Percentiles rank a stretch among this genome's conserved stretches.
Conservation (phyloP, 2,329 filamentous ascomycete species). For the Xylaria sp. region DNA sequence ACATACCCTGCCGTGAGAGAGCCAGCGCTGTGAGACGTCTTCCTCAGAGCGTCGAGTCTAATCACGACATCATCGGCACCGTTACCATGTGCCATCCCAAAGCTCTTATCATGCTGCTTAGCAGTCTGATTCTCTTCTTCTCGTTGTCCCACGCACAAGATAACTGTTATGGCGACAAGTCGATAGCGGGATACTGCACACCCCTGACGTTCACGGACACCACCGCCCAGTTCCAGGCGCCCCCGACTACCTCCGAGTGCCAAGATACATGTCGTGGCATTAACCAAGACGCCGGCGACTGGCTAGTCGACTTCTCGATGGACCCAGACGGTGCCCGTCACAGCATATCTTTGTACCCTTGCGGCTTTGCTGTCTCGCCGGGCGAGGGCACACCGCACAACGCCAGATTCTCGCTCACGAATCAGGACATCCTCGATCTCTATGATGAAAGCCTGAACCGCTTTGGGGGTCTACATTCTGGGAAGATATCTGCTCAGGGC, state of each 20-base stretch:
- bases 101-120: conserved; percentile 19
- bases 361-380: conserved; percentile 37
- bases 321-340: conserved; percentile 33
- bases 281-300: conserved; percentile 39
- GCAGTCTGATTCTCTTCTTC: conserved; percentile 13
- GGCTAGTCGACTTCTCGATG: conserved; percentile 41
- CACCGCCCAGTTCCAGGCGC: conserved; percentile 19
- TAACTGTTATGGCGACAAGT: conserved; percentile 37
- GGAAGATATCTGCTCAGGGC: conserved; percentile 39
- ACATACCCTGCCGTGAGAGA: not conserved
- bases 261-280: conserved; percentile 38
- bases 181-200: conserved; percentile 38
- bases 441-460: conserved; percentile 34
- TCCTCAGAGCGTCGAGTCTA: not conserved
- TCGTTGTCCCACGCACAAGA: conserved; percentile 9
- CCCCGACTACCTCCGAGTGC: conserved; percentile 35
- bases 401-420: conserved; percentile 36
- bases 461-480: conserved; percentile 37
- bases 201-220: conserved; percentile 38
- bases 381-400: conserved; percentile 28
- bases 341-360: conserved; percentile 33
- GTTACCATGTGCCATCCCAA: conserved; percentile 14
- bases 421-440: conserved; percentile 42
- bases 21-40: not conserved
- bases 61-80: not conserved